Evolutionary conservation across 2,329 filamentous ascomycete species (phyloP), one percentile per base, ranked within the genome.

Genomic region (Colletotrichum salicis): DNA sequence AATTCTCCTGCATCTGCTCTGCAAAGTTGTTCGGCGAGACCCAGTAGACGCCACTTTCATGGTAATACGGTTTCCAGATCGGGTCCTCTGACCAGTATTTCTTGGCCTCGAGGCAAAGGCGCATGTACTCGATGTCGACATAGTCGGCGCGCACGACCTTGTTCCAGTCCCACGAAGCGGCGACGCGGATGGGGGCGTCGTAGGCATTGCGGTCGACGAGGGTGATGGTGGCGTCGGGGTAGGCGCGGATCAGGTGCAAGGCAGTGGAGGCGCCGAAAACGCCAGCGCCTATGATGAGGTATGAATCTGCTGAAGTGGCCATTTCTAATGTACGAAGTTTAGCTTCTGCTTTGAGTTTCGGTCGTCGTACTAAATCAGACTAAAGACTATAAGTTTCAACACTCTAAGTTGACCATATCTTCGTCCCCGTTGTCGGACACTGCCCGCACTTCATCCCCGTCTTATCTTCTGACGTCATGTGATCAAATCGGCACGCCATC

Each of bases 241-340:
- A 55, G 24, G 68, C 60, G 8, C 71, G 68, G 63, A 83, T 79
- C 51, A 87, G 81, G 67, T 88, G 83, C 73, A 86, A 85, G 2
- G 86, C 86, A 0, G 85, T 86, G 29, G 82, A 85, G 33, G 82
- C 82, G 57, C 86, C 86, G 70, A 88, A 88, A 33, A 86, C 84
- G 48, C 86, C 86, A 4, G 82, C 84, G 33, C 86, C 86, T 55
- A 88, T 75, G 62, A 88, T 87, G 56, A 88, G 78, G 59, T 73
- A 76, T 7, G 74, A 74, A 4, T 22, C 22, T 27, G 29, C 8
- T 3, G 27, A 11, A 1, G 45, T 0, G 5, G 19, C 4, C 71
- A 67, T 71, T 22, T 19, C 22, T 15, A 11, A 1, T 3, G 2
- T 63, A 1, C 11, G 37, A 12, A 8, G 7, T 5, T 19, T 29